Conservation (phyloP, 1,284 basidiomycete species). For the Cryptococcus sp. region DNA sequence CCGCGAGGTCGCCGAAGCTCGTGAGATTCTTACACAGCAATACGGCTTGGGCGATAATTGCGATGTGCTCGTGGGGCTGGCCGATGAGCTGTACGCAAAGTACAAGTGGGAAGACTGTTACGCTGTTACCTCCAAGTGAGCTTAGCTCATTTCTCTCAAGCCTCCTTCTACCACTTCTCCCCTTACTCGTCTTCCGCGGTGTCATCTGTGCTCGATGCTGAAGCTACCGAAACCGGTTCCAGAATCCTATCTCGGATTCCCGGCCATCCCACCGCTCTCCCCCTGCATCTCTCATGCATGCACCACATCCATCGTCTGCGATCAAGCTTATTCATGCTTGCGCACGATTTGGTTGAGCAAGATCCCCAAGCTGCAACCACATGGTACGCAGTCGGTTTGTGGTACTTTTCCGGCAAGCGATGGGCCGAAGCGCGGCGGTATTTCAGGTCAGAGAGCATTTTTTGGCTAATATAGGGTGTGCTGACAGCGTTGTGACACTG, state of each 20-base stretch:
- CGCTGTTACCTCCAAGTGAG: slow-evolving; percentile 76
- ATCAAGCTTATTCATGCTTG: slow-evolving; percentile 89
- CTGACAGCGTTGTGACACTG: slow-evolving; percentile 13
- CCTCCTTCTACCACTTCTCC: too few species aligned
- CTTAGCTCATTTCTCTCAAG: slow-evolving; percentile 4
- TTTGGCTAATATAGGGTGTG: neutral
- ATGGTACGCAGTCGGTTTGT: slow-evolving; percentile 98
- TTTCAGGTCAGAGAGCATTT: slow-evolving; percentile 66
- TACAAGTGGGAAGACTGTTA: slow-evolving; percentile 95
- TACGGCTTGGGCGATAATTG: slow-evolving; percentile 84
- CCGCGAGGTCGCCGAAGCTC: slow-evolving; percentile 75
- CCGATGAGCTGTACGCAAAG: slow-evolving; percentile 83
- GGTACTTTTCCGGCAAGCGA: slow-evolving; percentile 85
- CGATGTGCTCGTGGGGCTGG: slow-evolving; percentile 87
- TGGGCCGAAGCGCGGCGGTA: slow-evolving; percentile 88
- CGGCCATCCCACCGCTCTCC: slow-evolving; percentile 81
- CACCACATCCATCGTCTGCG: slow-evolving; percentile 88
- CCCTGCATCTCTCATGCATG: slow-evolving; percentile 96
- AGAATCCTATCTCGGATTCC: slow-evolving; percentile 80
- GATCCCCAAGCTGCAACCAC: slow-evolving; percentile 89
- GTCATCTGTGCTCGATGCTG: neutral
- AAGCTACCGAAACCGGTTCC: slow-evolving; percentile 8
- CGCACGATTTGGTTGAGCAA: slow-evolving; percentile 90
- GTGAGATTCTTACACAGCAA: slow-evolving; percentile 71
- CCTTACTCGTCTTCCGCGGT: too few species aligned